Base-by-base conservation (phyloP, 2,329 filamentous ascomycete genomes). In the Phyllosticta capitalensis region DNA sequence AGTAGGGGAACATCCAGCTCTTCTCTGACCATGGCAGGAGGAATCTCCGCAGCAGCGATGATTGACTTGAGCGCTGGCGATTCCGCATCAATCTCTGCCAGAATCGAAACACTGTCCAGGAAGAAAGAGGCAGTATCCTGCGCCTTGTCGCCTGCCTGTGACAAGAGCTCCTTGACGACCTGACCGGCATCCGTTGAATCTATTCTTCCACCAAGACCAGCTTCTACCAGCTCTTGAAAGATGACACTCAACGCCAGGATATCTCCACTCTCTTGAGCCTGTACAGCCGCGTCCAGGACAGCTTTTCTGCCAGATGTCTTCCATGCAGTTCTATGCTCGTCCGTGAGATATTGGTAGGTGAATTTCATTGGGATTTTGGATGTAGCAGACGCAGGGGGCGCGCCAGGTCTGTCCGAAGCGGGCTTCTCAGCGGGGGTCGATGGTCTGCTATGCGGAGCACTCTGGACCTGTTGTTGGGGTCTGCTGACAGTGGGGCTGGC, bases 201-300 rank as follows among this genome's bases (percentile, higher is more conserved):
- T 52, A 96, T 73, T 54, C 85, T 82, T 50, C 80, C 81, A 67
- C 90, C 86, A 12, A 95, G 75, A 19, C 87, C 85, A 33, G 89
- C 85, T 62, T 87, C 85, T 38, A 94, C 82, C 45, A 96, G 82
- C 71, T 99, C 94, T 74, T 96, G 90, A 65, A 92, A 90, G 21
- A 96, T 77, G 14, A 81, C 81, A 28, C 86, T 85, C 45, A 95
- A 76, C 60, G 84, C 83, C 52, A 86, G 78, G 7, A 82, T 76
- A 67, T 95, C 86, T 64, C 88, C 83, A 64, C 87, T 81, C 38
- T 82, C 76, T 65, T 84, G 82, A 54, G 87, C 85, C 65, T 85
- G 79, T 51, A 81, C 71, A 22, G 86, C 88, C 65, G 83, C 79
- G 21, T 84, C 80, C 20, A 92, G 74, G 12, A 95, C 76, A 24